Base-by-base conservation (phyloP, 2,329 filamentous ascomycete species). In the Coniella lustricola region DNA sequence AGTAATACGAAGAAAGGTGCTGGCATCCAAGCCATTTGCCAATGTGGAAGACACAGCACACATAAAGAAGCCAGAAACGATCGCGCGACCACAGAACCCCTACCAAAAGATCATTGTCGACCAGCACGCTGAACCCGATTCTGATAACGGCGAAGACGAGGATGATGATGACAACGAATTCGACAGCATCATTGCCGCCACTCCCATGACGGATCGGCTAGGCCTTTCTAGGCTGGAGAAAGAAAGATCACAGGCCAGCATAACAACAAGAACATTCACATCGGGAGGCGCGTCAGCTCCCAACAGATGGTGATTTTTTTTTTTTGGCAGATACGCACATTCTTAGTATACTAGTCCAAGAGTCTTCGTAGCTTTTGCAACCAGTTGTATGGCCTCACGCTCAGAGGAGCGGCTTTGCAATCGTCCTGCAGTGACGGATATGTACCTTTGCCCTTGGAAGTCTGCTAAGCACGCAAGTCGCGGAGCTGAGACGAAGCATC, bases 151-250 rank as follows among this genome's bases (percentile, higher is more conserved):
- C 40, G 64, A 55, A 5, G 65, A 59, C 4, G 25, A 29, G 5
- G 76, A 71, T 9, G 81, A 74, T 1, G 77, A 81, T 14, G 85
- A 93, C 46, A 85, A 86, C 40, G 85, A 89, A 43, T 95, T 97
- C 61, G 91, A 97, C 61, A 85, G 85, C 56, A 94, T 98, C 65
- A 95, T 96, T 61, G 82, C 90, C 57, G 91, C 93, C 0, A 91
- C 88, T 3, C 89, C 89, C 0, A 81, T 94, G 16, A 96, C 90
- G 0, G 91, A 96, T 63, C 80, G 85, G 47, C 87, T 86, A 12
- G 91, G 91, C 0, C 59, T 82, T 48, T 64, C 67, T 2, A 77
- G 69, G 63, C 63, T 82, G 36, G 75, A 81, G 52, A 79, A 74
- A 64, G 76, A 81, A 57, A 68, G 75, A 34, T 65, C 70, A 5